phyloP scores from a whole-genome alignment of 768 basidiomycete genomes.

The Fomitopsis pulvina region DNA sequence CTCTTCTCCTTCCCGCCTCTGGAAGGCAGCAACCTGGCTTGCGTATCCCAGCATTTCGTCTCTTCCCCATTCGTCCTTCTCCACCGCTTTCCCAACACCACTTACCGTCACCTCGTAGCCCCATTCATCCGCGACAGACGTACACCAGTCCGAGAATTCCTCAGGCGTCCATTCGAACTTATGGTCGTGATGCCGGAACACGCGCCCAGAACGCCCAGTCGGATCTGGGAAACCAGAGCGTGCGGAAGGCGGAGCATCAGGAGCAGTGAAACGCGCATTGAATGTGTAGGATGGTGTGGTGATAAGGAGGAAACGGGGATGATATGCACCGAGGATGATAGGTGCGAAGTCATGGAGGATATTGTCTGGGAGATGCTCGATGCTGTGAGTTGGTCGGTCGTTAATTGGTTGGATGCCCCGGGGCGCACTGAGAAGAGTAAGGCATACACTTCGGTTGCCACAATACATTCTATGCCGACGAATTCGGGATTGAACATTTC shows the following conservation, averaged over 20 bases:
- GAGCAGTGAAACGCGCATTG: slow-evolving; percentile 67
- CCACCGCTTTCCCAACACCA: slow-evolving; percentile 51
- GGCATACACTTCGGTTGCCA: slow-evolving; percentile 76
- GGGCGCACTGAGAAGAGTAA: slow-evolving; percentile 1
- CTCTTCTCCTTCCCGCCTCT: slow-evolving; percentile 31
- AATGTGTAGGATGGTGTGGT: slow-evolving; percentile 86
- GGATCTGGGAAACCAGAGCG: slow-evolving; percentile 60
- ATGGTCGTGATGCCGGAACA: slow-evolving; percentile 80
- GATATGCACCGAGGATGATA: slow-evolving; percentile 70
- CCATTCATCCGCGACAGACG: slow-evolving; percentile 50
- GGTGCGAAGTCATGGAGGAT: slow-evolving; percentile 61
- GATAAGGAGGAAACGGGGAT: slow-evolving; percentile 63
- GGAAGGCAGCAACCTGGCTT: slow-evolving; percentile 61
- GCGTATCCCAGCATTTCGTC: slow-evolving; percentile 61
- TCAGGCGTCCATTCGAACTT: slow-evolving; percentile 84
- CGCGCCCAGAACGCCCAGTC: slow-evolving; percentile 61
- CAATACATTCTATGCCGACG: slow-evolving; percentile 60
- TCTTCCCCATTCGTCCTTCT: slow-evolving; percentile 68
- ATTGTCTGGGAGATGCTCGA: slow-evolving; percentile 68
- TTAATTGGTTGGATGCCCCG: not conserved
- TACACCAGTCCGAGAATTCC: slow-evolving; percentile 68
- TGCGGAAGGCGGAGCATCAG: slow-evolving; percentile 32
- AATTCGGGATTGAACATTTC: slow-evolving; percentile 63
- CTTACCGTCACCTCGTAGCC: slow-evolving; percentile 60
- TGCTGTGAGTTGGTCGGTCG: slow-evolving; percentile 37